Evolutionary conservation across 1,284 basidiomycete genomes (phyloP), one percentile per base, ranked within the genome.

Genomic region (Serendipita sp.): DNA sequence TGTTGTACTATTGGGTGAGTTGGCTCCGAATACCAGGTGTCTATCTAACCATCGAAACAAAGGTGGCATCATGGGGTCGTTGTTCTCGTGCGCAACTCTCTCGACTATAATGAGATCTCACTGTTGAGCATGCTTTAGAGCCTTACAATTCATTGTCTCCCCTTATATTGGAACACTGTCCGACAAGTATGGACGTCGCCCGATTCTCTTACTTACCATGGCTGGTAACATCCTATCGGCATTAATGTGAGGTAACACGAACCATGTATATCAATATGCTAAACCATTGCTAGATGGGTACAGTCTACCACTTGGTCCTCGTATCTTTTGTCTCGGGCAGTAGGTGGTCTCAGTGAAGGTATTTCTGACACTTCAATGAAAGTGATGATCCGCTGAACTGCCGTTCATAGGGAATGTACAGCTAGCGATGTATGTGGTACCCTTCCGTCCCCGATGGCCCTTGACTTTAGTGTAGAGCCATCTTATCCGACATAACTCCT

Each of bases 141-240:
- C 89, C 22, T 81, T 93, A 47, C 93, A 95, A 74, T 94, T 87
- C 73, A 67, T 94, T 60, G 83, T 94, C 49, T 90, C 91, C 1
- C 93, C 93, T 0, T 77, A 79, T 66, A 89, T 96, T 62, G 93
- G 93, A 10, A 75, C 82, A 0, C 73, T 91, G 30, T 90, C 87
- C 58, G 93, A 96, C 74, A 83, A 81, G 69, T 89, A 91, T 76
- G 93, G 93, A 0, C 83, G 93, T 10, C 90, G 87, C 71, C 82
- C 78, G 22, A 77, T 95, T 22, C 78, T 96, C 1, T 77, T 96
- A 44, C 70, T 84, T 32, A 89, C 87, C 0, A 94, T 96, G 93
- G 74, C 87, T 61, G 93, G 93, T n/a, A 96, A 96, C 70, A 84
- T 95, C 29, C 71, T 90, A 30, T 92, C 89, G 17, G 91, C 91